Percentiles rank a stretch among this genome's conserved stretches.
Conservation (phyloP, 2,329 filamentous ascomycete genomes). For the Fusarium heterosporum region DNA sequence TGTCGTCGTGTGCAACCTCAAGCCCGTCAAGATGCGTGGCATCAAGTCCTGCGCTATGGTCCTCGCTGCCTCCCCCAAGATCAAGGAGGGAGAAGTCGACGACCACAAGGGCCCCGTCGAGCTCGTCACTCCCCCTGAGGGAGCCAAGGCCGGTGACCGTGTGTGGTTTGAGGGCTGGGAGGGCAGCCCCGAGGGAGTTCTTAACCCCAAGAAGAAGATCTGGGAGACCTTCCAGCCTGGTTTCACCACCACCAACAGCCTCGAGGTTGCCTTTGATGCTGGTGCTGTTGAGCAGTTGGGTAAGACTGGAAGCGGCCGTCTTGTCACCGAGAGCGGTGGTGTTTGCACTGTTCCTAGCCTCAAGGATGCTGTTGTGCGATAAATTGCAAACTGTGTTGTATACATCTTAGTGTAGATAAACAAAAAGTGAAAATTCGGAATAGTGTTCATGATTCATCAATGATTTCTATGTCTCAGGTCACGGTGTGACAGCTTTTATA, state of each 20-base stretch:
- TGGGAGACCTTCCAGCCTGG: slow-evolving; percentile 98
- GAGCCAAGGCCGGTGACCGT: slow-evolving; percentile 83
- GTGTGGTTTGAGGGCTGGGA: slow-evolving; percentile 96
- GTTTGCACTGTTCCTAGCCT: slow-evolving; percentile 86
- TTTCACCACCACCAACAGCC: slow-evolving; percentile 85
- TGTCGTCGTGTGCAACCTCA: slow-evolving; percentile 95
- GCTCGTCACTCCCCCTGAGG: slow-evolving; percentile 85
- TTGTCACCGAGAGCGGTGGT: slow-evolving; percentile 82
- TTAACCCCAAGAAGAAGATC: slow-evolving; percentile 99
- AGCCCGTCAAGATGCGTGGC: slow-evolving; percentile 99
- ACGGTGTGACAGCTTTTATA: not conserved
- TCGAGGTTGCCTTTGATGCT: slow-evolving; percentile 90
- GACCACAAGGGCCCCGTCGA: slow-evolving; percentile 93
- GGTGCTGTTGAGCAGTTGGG: slow-evolving; percentile 79
- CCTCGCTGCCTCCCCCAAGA: slow-evolving; percentile 87
- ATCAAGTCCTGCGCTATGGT: slow-evolving; percentile 87
- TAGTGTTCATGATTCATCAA: not conserved
- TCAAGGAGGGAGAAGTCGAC: slow-evolving; percentile 81
- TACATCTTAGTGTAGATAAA: slow-evolving; percentile 19
- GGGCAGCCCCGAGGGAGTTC: slow-evolving; percentile 89
- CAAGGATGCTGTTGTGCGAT: slow-evolving; percentile 85
- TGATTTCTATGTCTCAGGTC: not conserved
- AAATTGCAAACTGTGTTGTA: slow-evolving; percentile 50
- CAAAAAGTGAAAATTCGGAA: slow-evolving; percentile 11
- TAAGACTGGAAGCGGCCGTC: slow-evolving; percentile 73